phyloP scores from a whole-genome alignment of 139 green algal species.

The Mesotaenium endlicherianum region DNA sequence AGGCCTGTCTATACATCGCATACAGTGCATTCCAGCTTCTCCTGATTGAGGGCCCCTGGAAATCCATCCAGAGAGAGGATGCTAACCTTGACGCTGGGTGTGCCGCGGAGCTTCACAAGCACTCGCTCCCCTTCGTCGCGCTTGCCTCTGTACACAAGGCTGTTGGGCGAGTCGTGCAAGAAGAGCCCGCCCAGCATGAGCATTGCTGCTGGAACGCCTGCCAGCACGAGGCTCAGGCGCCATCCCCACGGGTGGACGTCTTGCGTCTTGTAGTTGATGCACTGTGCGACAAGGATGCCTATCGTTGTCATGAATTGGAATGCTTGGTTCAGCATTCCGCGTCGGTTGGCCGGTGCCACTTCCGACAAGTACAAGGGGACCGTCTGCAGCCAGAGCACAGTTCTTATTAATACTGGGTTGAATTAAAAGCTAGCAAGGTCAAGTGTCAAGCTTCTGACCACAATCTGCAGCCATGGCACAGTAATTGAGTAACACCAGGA shows the following conservation, averaged over 20 bases:
- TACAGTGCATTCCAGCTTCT: too few species aligned
- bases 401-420: too few species aligned
- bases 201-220: slow-evolving; percentile 57
- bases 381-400: neutral
- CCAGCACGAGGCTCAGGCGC: slow-evolving; percentile 60
- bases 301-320: slow-evolving; percentile 66
- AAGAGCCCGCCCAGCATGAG: slow-evolving; percentile 64
- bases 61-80: too few species aligned
- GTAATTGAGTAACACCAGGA: too few species aligned
- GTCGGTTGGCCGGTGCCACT: slow-evolving; percentile 38
- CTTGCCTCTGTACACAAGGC: slow-evolving; percentile 65
- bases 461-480: too few species aligned
- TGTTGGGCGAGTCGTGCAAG: slow-evolving; percentile 77
- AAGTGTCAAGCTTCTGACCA: too few species aligned
- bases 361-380: slow-evolving; percentile 55
- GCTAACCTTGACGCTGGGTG: too few species aligned
- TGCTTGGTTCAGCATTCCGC: slow-evolving; percentile 49
- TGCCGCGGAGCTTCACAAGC: slow-evolving; percentile 61
- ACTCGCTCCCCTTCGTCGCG: slow-evolving; percentile 52
- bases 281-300: slow-evolving; percentile 64
- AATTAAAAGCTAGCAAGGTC: too few species aligned
- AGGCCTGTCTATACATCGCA: too few species aligned
- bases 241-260: slow-evolving; percentile 58
- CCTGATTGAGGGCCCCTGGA: too few species aligned
- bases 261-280: slow-evolving; percentile 68